Evolutionary conservation across 352 stramenopile genomes (phyloP).

Genomic region (Blastocystis sp.): DNA sequence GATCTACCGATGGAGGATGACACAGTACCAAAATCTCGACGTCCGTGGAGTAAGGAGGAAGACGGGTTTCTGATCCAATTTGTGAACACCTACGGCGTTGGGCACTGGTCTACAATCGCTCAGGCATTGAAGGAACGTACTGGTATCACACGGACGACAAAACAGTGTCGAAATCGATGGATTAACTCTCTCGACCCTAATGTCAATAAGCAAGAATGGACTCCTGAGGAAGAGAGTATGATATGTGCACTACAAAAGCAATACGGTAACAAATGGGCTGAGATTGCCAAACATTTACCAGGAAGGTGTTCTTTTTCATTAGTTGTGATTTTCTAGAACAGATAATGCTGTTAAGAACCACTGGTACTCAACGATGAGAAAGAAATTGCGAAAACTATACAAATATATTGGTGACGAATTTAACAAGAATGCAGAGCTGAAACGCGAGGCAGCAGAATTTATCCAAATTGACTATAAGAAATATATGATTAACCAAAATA

Average conservation of each 20-base stretch:
- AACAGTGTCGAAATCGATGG: slow-evolving; percentile 73
- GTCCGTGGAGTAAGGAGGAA: slow-evolving; percentile 67
- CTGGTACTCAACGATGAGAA: slow-evolving; percentile 71
- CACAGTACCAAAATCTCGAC: neutral
- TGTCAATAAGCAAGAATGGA: slow-evolving; percentile 69
- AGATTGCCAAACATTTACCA: slow-evolving; percentile 70
- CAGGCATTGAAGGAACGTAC: neutral
- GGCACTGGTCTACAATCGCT: slow-evolving; percentile 67
- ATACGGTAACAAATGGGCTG: slow-evolving; percentile 71
- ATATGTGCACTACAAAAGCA: slow-evolving; percentile 61
- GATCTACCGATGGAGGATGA: neutral
- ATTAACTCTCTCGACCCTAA: slow-evolving; percentile 71
- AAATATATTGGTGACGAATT: slow-evolving; percentile 67
- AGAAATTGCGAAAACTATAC: slow-evolving; percentile 70
- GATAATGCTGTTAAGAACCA: slow-evolving; percentile 73
- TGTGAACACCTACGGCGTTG: slow-evolving; percentile 60
- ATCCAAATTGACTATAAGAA: slow-evolving; percentile 60
- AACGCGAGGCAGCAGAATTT: slow-evolving; percentile 37
- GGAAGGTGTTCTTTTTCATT: slow-evolving; percentile 52
- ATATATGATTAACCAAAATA: slow-evolving; percentile 40
- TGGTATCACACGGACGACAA: slow-evolving; percentile 70
- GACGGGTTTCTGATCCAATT: slow-evolving; percentile 58
- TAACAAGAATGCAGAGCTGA: slow-evolving; percentile 52
- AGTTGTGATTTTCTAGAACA: slow-evolving; percentile 49
- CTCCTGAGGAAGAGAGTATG: slow-evolving; percentile 68